Conservation (phyloP, 495 filamentous ascomycete genomes). For the Thozetella sp. region DNA sequence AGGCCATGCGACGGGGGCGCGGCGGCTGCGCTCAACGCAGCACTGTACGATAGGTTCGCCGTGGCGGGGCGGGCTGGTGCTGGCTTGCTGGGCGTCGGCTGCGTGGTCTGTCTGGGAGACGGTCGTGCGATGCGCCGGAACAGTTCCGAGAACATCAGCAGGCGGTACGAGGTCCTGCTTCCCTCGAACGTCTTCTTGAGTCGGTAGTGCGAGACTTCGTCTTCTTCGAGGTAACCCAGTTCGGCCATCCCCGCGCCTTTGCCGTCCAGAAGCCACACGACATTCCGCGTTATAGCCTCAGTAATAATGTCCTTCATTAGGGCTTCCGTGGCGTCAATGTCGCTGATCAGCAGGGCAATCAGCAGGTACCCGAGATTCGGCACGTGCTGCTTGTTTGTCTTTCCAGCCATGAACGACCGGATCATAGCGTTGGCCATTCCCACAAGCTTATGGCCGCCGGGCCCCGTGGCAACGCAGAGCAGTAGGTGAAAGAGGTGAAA, state of each 20-base stretch:
- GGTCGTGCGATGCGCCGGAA: constrained; percentile 48
- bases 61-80: not conserved
- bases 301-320: constrained; percentile 44
- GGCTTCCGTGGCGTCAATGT: constrained; percentile 35
- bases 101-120: constrained; percentile 26
- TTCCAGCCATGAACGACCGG: constrained; percentile 32
- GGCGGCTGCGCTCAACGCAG: not conserved
- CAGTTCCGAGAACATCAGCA: constrained; percentile 55
- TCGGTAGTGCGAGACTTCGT: constrained; percentile 41
- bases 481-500: constrained; percentile 56
- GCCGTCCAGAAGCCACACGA: constrained; percentile 50
- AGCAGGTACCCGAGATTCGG: constrained; percentile 54
- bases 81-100: not conserved
- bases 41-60: not conserved
- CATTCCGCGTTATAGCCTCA: constrained; percentile 51
- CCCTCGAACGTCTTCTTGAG: constrained; percentile 47
- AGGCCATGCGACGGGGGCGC: not conserved
- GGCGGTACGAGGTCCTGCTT: constrained; percentile 46
- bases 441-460: constrained; percentile 17
- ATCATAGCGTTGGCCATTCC: constrained; percentile 30
- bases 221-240: constrained; percentile 45
- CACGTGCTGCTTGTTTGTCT: constrained; percentile 35
- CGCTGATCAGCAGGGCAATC: constrained; percentile 44
- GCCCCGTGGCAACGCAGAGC: constrained; percentile 35
- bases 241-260: constrained; percentile 41